Evolutionary conservation across 2,329 filamentous ascomycete genomes (phyloP).

Genomic region (Myriangium duriaei): DNA sequence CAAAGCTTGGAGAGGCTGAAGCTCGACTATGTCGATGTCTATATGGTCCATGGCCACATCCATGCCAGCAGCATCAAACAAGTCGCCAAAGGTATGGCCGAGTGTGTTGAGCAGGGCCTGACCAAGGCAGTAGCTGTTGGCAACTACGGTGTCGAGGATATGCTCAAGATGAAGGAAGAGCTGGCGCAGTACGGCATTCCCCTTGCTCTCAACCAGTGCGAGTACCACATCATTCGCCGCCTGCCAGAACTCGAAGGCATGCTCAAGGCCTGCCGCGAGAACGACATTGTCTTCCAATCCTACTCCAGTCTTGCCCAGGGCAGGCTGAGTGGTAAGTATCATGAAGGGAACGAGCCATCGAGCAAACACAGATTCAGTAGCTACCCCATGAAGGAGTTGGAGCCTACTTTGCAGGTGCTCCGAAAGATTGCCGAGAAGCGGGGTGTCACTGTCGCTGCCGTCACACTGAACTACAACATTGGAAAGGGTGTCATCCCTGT

Average conservation of each 20-base stretch:
- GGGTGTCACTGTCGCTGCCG: conserved; percentile 24
- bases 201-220: conserved; percentile 34
- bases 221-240: conserved; percentile 32
- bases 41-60: conserved; percentile 32
- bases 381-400: conserved; percentile 33
- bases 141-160: conserved; percentile 31
- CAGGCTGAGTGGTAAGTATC: conserved; percentile 30
- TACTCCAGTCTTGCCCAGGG: conserved; percentile 31
- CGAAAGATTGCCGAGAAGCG: conserved; percentile 25
- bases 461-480: conserved; percentile 34
- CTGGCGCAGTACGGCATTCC: conserved; percentile 26
- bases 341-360: conserved; percentile 25
- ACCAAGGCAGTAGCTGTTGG: conserved; percentile 32
- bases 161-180: conserved; percentile 31
- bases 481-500: conserved; percentile 33
- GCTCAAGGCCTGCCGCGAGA: conserved; percentile 28
- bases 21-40: conserved; percentile 28
- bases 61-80: conserved; percentile 28
- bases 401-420: conserved; percentile 26
- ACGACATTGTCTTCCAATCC: conserved; percentile 31
- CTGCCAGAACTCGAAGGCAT: conserved; percentile 29
- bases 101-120: conserved; percentile 31
- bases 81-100: conserved; percentile 30
- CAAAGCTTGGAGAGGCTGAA: conserved; percentile 26
- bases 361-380: conserved; percentile 28